phyloP scores from a whole-genome alignment of 2,329 filamentous ascomycete species.

The Venturia carpophila region DNA sequence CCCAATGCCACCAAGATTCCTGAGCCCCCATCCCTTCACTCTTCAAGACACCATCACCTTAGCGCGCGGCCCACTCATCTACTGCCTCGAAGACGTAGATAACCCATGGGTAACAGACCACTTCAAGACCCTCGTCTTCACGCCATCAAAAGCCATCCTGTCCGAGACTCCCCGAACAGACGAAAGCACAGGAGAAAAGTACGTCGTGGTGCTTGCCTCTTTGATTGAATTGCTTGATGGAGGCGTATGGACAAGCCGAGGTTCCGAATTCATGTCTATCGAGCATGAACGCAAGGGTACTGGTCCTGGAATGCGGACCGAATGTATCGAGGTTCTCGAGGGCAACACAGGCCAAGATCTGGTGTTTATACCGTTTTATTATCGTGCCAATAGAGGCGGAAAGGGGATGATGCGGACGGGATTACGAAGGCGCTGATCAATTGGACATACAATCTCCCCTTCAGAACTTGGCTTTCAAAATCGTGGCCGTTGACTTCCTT shows the following conservation, averaged over 20 bases:
- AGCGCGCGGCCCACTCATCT: slow-evolving; percentile 51
- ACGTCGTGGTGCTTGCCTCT: background rate
- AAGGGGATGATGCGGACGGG: slow-evolving; percentile 48
- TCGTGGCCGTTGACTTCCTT: no score
- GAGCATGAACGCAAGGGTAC: slow-evolving; percentile 19
- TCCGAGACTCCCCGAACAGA: slow-evolving; percentile 11
- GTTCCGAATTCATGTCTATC: slow-evolving; percentile 15
- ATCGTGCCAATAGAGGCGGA: slow-evolving; percentile 48
- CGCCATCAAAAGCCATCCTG: slow-evolving; percentile 10
- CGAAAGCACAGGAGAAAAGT: slow-evolving; percentile 10
- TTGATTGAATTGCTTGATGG: slow-evolving; percentile 5
- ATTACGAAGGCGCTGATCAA: slow-evolving; percentile 14
- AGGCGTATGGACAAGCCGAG: background rate
- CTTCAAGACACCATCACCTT: slow-evolving; percentile 48
- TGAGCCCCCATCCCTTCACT: slow-evolving; percentile 49
- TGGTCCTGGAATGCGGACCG: background rate
- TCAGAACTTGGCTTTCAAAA: no score
- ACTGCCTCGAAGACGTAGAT: slow-evolving; percentile 54
- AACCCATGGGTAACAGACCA: slow-evolving; percentile 50
- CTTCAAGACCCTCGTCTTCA: slow-evolving; percentile 35
- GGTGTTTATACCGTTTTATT: slow-evolving; percentile 48
- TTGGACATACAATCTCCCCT: background rate
- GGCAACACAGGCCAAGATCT: slow-evolving; percentile 29
- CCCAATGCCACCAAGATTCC: slow-evolving; percentile 41
- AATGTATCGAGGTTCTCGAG: background rate